Evolutionary conservation across 352 stramenopile species (phyloP).

Genomic region (Peronospora farinosa): DNA sequence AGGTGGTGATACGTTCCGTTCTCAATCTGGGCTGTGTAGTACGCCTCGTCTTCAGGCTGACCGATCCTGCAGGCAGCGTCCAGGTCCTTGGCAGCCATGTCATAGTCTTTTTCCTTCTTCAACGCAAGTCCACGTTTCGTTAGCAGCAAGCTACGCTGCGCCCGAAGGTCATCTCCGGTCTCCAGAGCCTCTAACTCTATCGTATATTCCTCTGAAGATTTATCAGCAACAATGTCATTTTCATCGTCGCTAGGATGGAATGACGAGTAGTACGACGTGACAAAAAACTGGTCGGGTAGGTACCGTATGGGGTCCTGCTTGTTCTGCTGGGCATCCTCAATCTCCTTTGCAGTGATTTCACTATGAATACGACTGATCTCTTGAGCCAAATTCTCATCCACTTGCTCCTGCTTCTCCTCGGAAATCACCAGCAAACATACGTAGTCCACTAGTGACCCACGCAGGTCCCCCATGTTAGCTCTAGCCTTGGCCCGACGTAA

Average conservation of each 20-base stretch:
- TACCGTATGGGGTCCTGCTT: conserved; percentile 53
- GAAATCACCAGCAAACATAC: conserved; percentile 74
- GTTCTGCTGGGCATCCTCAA: conserved; percentile 51
- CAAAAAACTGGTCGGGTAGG: conserved; percentile 75
- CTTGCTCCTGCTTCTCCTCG: conserved; percentile 67
- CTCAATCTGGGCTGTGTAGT: conserved; percentile 73
- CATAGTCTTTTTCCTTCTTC: conserved; percentile 66
- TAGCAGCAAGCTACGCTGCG: conserved; percentile 46
- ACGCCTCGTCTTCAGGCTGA: conserved; percentile 42
- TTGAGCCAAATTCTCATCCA: conserved; percentile 58
- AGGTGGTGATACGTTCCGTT: conserved; percentile 74
- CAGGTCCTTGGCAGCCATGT: conserved; percentile 53
- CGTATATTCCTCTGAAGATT: conserved; percentile 55
- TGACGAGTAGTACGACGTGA: conserved; percentile 83
- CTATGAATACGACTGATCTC: conserved; percentile 78
- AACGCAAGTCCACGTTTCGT: conserved; percentile 55
- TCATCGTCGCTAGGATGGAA: conserved; percentile 78
- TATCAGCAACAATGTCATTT: conserved; percentile 52
- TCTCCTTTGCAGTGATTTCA: conserved; percentile 61
- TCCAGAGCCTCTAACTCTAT: conserved; percentile 38
- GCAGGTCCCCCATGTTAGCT: conserved; percentile 38
- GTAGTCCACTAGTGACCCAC: conserved; percentile 69
- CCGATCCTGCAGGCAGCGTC: conserved; percentile 46
- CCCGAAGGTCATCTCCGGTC: conserved; percentile 20
- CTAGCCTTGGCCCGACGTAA: conserved; percentile 68